Conservation (phyloP, 371 early-diverging fungal species). For the Syncephalastrum sp. region DNA sequence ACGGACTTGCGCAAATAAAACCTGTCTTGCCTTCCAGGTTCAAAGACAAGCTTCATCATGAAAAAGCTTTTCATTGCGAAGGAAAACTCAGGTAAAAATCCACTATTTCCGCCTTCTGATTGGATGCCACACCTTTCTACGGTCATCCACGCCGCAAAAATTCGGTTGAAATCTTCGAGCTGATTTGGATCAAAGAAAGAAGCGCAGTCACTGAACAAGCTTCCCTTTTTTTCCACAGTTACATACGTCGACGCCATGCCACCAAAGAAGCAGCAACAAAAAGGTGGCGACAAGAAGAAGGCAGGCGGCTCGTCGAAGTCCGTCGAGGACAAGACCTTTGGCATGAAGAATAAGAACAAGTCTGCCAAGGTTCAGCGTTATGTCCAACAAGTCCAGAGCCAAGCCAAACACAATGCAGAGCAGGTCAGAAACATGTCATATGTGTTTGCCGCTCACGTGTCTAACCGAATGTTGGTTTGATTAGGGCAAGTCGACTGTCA, state of each 20-base stretch:
- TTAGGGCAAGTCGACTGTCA: constrained; percentile 10
- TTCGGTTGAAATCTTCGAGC: too few relatives aligned
- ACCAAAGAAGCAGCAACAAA: constrained; percentile 64
- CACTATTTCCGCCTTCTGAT: too few relatives aligned
- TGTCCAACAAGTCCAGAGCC: constrained; percentile 88
- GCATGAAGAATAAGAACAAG: constrained; percentile 97
- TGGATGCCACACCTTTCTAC: too few relatives aligned
- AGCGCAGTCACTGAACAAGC: constrained; percentile 1
- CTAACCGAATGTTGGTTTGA: not conserved
- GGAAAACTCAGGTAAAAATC: too few relatives aligned
- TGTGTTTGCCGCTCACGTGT: not conserved
- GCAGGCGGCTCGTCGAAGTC: constrained; percentile 65
- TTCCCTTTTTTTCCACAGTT: constrained; percentile 4
- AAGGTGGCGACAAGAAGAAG: constrained; percentile 65
- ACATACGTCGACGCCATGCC: constrained; percentile 59
- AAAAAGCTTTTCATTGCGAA: too few relatives aligned
- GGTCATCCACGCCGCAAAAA: too few relatives aligned
- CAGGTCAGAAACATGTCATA: constrained; percentile 8
- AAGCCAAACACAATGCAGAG: constrained; percentile 64
- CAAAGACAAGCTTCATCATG: too few relatives aligned
- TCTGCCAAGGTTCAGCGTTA: constrained; percentile 85
- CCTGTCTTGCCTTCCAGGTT: too few relatives aligned
- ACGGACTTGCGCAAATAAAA: too few relatives aligned
- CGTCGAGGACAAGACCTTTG: constrained; percentile 97
- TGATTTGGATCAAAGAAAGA: too few relatives aligned